These are phyloP conservation scores for Sesbania bispinosa DNA, from an alignment of 306 rosid species.

Conservation along the genomic window DNA sequence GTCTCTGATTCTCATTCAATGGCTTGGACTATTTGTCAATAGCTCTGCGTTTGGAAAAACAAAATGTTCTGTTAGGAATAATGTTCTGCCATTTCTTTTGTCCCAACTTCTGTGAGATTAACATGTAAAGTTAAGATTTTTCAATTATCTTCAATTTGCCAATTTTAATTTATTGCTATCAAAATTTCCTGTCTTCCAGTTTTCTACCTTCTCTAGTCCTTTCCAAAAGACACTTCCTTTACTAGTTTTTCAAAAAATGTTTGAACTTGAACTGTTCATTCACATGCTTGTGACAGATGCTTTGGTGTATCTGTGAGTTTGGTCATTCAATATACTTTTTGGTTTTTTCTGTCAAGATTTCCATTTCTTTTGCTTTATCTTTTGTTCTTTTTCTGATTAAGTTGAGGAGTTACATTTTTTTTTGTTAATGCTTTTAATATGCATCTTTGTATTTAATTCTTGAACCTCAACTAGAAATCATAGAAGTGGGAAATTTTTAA, in stretches of 20 bases:
- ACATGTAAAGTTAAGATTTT: conserved; percentile 11
- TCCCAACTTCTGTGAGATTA: neutral
- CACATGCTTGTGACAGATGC: neutral
- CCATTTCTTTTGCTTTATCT: neutral
- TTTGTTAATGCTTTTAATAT: neutral
- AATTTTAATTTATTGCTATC: neutral
- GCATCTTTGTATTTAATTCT: neutral
- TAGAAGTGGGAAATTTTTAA: neutral
- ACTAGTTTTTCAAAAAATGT: neutral
- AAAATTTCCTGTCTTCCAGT: neutral
- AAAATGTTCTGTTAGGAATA: no score
- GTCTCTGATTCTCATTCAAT: neutral
- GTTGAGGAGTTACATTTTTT: neutral
- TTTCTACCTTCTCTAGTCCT: neutral
- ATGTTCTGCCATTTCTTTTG: neutral
- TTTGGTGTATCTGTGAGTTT: neutral
- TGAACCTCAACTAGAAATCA: neutral
- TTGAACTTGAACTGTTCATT: conserved; percentile 9
- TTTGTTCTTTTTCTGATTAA: neutral
- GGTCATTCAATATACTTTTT: neutral
- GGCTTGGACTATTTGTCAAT: neutral
- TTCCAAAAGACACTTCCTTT: neutral
- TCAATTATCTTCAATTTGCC: neutral
- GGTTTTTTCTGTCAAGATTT: neutral
- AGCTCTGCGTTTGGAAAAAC: neutral